Evolutionary conservation across 1,284 basidiomycete species (phyloP).

Genomic region (Pseudozyma flocculosa): DNA sequence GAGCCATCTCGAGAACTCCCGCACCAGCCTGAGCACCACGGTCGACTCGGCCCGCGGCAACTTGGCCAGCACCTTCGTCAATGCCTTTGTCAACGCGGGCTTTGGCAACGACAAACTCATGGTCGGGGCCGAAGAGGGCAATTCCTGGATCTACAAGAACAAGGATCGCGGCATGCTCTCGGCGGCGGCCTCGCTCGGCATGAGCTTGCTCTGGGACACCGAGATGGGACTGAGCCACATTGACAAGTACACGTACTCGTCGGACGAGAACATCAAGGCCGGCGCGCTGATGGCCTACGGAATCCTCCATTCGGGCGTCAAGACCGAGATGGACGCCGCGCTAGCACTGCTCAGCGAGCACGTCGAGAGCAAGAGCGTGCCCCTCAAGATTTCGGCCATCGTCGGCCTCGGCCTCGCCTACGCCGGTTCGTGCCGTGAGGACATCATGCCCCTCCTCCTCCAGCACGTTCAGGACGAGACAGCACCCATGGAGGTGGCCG

Average conservation of each 20-base stretch:
- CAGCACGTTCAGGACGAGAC: conserved; percentile 55
- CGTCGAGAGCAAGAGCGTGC: conserved; percentile 80
- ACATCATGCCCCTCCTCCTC: conserved; percentile 63
- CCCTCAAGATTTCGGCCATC: conserved; percentile 83
- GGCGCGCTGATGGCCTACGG: conserved; percentile 94
- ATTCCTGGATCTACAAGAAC: conserved; percentile 99
- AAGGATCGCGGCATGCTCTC: conserved; percentile 99
- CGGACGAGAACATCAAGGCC: conserved; percentile 95
- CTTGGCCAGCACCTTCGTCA: conserved; percentile 94
- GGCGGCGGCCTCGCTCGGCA: conserved; percentile 88
- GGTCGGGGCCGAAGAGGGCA: conserved; percentile 91
- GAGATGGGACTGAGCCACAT: conserved; percentile 91
- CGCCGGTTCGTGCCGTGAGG: conserved; percentile 85
- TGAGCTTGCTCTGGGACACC: conserved; percentile 94
- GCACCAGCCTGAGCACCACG: conserved; percentile 58
- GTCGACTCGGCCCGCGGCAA: conserved; percentile 94
- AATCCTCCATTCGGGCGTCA: conserved; percentile 83
- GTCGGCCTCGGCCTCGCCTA: conserved; percentile 78
- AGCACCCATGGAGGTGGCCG: conserved; percentile 81
- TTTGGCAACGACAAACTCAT: conserved; percentile 99
- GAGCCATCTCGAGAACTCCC: conserved; percentile 79
- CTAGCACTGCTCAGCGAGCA: conserved; percentile 88
- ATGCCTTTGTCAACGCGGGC: conserved; percentile 97
- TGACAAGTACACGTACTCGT: conserved; percentile 96
- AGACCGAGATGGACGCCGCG: conserved; percentile 90